Percentiles rank a stretch among this genome's conserved stretches.
Conservation (phyloP, 176 grass and related monocot species). For the Pontederia paniculata region DNA sequence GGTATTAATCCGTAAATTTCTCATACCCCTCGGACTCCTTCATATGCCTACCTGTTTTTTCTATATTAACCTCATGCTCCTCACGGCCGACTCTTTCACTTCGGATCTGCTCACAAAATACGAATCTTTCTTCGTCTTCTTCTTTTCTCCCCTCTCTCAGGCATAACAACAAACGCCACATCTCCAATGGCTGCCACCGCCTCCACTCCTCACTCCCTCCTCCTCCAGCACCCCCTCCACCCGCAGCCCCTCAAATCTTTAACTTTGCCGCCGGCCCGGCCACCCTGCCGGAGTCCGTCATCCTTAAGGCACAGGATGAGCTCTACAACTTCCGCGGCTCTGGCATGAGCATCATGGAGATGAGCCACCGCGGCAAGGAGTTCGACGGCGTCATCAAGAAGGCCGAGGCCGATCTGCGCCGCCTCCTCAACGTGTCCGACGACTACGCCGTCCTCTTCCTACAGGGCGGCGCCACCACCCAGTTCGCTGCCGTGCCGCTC, state of each 20-base stretch:
- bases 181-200: conserved; percentile 31
- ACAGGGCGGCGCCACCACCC: conserved; percentile 88
- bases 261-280: conserved; percentile 90
- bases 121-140: neutral
- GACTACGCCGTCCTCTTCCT: conserved; percentile 81
- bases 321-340: conserved; percentile 87
- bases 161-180: conserved; percentile 27
- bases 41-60: too few relatives aligned
- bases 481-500: conserved; percentile 76
- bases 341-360: conserved; percentile 99
- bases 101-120: too few relatives aligned
- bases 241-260: conserved; percentile 14
- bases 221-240: conserved; percentile 6
- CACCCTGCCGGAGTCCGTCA: conserved; percentile 59
- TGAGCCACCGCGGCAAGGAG: conserved; percentile 97
- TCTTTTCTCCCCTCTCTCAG: neutral
- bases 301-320: conserved; percentile 68
- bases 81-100: too few relatives aligned
- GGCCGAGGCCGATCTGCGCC: conserved; percentile 74
- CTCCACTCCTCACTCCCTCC: conserved; percentile 18
- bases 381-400: conserved; percentile 88
- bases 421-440: conserved; percentile 61
- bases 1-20: too few relatives aligned
- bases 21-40: too few relatives aligned
- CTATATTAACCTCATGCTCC: too few relatives aligned